Percentiles rank a stretch among this genome's conserved stretches.
Conservation (phyloP, 192 early-diverging fungal genomes). For the Martensiomyces pterosporus region DNA sequence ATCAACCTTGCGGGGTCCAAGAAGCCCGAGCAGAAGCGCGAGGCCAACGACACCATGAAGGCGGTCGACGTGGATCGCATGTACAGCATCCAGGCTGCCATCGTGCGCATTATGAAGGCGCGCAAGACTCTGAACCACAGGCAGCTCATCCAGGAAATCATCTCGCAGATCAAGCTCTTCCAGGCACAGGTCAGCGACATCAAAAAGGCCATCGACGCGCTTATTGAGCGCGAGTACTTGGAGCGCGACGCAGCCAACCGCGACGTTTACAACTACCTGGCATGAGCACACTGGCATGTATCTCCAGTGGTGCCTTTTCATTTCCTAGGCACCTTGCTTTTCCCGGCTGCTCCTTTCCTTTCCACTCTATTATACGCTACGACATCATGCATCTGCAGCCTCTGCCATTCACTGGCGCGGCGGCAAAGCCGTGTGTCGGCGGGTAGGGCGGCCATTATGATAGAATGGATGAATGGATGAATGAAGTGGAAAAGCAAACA, state of each 20-base stretch:
- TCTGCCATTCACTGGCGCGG: too few relatives aligned
- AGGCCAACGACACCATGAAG: constrained; percentile 88
- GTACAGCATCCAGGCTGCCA: constrained; percentile 93
- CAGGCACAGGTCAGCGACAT: constrained; percentile 85
- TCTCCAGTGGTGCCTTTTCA: too few relatives aligned
- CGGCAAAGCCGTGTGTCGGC: too few relatives aligned
- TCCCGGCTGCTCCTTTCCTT: too few relatives aligned
- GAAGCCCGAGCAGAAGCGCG: constrained; percentile 86
- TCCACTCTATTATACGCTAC: too few relatives aligned
- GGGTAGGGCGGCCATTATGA: too few relatives aligned
- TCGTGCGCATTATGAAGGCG: constrained; percentile 99
- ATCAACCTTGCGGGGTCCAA: constrained; percentile 83
- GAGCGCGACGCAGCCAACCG: constrained; percentile 79
- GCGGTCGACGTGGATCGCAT: constrained; percentile 90
- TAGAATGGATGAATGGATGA: too few relatives aligned
- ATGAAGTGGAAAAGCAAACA: too few relatives aligned
- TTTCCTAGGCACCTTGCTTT: too few relatives aligned
- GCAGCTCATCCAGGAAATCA: constrained; percentile 82
- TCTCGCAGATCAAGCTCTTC: constrained; percentile 85
- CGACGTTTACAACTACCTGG: constrained; percentile 83
- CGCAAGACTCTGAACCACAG: constrained; percentile 85
- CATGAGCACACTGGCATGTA: constrained; percentile 51
- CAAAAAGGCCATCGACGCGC: constrained; percentile 93
- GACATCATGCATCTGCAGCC: too few relatives aligned
- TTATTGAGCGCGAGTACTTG: constrained; percentile 90